Conservation (phyloP, 2,329 filamentous ascomycete species). For the Colletotrichum godetiae region DNA sequence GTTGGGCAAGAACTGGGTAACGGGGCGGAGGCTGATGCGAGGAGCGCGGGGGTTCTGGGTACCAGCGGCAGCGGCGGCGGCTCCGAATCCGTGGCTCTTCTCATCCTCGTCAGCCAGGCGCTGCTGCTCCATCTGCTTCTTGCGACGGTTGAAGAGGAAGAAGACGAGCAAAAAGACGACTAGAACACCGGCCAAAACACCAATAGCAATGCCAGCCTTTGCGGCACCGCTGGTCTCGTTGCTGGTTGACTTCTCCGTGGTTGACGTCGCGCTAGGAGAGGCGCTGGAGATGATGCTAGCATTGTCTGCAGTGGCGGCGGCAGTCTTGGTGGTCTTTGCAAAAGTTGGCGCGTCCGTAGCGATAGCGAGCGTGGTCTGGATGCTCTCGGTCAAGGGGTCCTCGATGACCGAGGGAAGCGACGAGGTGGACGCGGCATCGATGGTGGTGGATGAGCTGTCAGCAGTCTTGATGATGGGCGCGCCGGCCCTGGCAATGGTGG, state of each 20-base stretch:
- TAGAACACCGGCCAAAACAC: slow-evolving; percentile 77
- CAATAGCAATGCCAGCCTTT: slow-evolving; percentile 88
- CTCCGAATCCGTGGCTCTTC: slow-evolving; percentile 63
- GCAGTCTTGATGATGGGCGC: slow-evolving; percentile 12
- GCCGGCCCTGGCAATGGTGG: slow-evolving; percentile 27
- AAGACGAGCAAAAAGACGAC: slow-evolving; percentile 75
- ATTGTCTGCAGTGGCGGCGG: slow-evolving; percentile 34
- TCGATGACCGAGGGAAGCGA: slow-evolving; percentile 43
- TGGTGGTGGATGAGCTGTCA: slow-evolving; percentile 17
- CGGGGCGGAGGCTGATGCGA: slow-evolving; percentile 85
- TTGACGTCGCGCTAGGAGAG: slow-evolving; percentile 36
- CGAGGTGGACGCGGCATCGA: slow-evolving; percentile 1
- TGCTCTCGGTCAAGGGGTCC: slow-evolving; percentile 37
- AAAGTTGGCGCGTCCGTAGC: slow-evolving; percentile 41
- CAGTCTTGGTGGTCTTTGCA: slow-evolving; percentile 46
- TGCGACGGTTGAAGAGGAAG: slow-evolving; percentile 76
- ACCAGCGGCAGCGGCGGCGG: slow-evolving; percentile 39
- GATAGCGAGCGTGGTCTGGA: slow-evolving; percentile 41
- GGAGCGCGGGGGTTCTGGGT: slow-evolving; percentile 70
- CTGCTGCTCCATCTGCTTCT: slow-evolving; percentile 71
- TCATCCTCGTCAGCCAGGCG: slow-evolving; percentile 68
- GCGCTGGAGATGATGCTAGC: slow-evolving; percentile 37
- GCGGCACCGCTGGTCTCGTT: slow-evolving; percentile 41
- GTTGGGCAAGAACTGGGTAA: slow-evolving; percentile 84
- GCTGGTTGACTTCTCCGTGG: slow-evolving; percentile 34